phyloP scores from a whole-genome alignment of 2,329 filamentous ascomycete species.

The Trichoderma aggressivum region DNA sequence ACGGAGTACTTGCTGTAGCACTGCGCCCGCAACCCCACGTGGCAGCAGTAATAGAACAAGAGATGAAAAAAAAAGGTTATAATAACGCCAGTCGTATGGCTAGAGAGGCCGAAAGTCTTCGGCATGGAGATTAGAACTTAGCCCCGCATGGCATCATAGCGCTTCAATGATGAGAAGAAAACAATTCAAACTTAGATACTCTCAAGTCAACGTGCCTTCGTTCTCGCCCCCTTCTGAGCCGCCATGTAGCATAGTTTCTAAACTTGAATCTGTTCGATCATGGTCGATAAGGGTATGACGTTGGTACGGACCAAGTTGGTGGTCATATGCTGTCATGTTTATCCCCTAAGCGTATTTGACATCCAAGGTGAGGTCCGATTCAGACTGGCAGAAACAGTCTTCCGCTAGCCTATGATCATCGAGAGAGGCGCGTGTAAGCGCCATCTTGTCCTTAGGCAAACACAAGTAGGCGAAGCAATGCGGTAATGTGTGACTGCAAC shows the following conservation, averaged over 20 bases:
- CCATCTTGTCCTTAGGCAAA: not conserved
- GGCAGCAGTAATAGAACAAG: not conserved
- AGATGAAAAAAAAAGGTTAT: not conserved
- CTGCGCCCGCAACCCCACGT: not conserved
- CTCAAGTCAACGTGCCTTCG: not conserved
- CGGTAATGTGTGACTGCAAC: not conserved
- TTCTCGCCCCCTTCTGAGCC: not conserved
- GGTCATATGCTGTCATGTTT: not conserved
- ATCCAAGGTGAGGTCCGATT: not conserved
- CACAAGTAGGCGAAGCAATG: not conserved
- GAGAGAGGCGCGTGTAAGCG: not conserved
- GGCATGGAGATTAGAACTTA: not conserved
- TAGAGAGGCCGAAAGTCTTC: not conserved
- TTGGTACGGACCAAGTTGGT: not conserved
- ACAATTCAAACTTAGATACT: not conserved
- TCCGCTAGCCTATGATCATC: not conserved
- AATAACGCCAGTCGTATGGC: not conserved
- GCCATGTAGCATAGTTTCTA: not conserved
- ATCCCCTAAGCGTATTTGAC: not conserved
- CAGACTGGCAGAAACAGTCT: not conserved
- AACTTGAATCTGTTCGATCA: not conserved
- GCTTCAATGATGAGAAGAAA: not conserved
- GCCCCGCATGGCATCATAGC: not conserved
- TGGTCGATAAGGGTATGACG: not conserved
- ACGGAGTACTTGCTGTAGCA: not conserved